These are phyloP conservation scores for Sequoia sempervirens DNA, from an alignment of 75 land plant genomes.

Conservation along the genomic window DNA sequence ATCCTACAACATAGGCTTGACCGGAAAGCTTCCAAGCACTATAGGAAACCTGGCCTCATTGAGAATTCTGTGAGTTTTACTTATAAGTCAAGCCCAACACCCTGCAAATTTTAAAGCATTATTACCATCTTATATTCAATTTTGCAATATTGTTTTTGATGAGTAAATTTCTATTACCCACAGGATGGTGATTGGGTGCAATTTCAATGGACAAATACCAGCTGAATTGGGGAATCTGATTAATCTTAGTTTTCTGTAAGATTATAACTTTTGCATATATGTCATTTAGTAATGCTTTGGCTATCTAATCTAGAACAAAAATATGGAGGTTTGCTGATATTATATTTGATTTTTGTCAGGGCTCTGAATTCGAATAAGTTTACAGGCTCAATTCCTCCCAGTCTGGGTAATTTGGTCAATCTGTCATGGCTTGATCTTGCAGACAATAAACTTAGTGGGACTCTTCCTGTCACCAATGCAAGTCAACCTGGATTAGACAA, in stretches of 20 bases:
- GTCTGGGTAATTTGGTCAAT: slow-evolving; percentile 42
- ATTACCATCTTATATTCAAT: neutral
- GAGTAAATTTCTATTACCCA: neutral
- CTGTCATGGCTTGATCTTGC: slow-evolving; percentile 68
- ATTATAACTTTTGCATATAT: neutral
- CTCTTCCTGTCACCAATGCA: slow-evolving; percentile 50
- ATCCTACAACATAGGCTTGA: slow-evolving; percentile 1
- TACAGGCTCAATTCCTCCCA: slow-evolving; percentile 56
- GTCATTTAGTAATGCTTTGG: neutral
- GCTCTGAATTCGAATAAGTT: slow-evolving; percentile 53
- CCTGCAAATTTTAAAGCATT: neutral
- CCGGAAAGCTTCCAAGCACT: slow-evolving; percentile 4
- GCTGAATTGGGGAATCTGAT: neutral
- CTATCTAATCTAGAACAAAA: neutral
- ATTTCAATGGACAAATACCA: slow-evolving; percentile 1
- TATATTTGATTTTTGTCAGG: slow-evolving; percentile 1
- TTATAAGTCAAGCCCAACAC: neutral
- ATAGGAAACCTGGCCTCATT: slow-evolving; percentile 1
- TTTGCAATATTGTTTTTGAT: neutral
- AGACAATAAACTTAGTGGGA: slow-evolving; percentile 51
- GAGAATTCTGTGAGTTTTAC: neutral
- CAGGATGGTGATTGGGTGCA: slow-evolving; percentile 3
- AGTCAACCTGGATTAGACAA: slow-evolving; percentile 43
- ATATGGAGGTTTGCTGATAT: neutral
- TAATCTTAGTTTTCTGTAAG: slow-evolving; percentile 4